Conservation (phyloP, 441 rosid genomes). For the Mallotus repandus region DNA sequence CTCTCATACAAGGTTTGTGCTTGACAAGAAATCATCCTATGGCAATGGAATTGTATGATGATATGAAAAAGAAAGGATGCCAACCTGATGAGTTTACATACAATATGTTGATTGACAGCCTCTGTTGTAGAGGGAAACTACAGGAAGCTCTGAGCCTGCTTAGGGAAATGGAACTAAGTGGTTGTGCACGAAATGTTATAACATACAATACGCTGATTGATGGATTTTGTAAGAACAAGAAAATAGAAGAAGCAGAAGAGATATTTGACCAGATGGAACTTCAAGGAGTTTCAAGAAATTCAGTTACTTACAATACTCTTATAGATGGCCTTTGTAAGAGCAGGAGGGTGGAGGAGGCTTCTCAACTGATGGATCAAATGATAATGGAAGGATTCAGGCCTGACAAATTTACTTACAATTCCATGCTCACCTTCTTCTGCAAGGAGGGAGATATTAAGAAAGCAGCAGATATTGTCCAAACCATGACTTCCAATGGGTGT, state of each 20-base stretch:
- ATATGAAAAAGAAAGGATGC: constrained; percentile 84
- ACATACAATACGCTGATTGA: constrained; percentile 89
- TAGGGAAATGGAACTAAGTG: constrained; percentile 78
- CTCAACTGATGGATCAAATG: constrained; percentile 94
- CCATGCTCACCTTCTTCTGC: constrained; percentile 76
- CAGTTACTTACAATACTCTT: constrained; percentile 82
- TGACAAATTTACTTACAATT: constrained; percentile 83
- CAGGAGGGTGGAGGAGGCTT: constrained; percentile 79
- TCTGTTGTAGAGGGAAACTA: constrained; percentile 64
- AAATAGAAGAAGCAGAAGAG: constrained; percentile 77
- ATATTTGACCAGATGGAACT: constrained; percentile 93
- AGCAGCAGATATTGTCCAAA: constrained; percentile 80
- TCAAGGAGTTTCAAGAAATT: constrained; percentile 81
- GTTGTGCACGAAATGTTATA: constrained; percentile 69
- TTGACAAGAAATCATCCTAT: constrained; percentile 46
- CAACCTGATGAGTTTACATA: constrained; percentile 83
- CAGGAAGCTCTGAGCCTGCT: constrained; percentile 65
- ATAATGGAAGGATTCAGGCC: constrained; percentile 87
- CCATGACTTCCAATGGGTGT: constrained; percentile 74
- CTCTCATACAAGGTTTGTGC: constrained; percentile 83
- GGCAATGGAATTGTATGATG: constrained; percentile 68
- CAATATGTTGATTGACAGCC: constrained; percentile 75
- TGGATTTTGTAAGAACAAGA: constrained; percentile 81
- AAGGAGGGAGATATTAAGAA: constrained; percentile 70
- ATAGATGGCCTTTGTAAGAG: constrained; percentile 83